phyloP scores from a whole-genome alignment of 305 asterid genomes.

The Caryopteris hybrid region DNA sequence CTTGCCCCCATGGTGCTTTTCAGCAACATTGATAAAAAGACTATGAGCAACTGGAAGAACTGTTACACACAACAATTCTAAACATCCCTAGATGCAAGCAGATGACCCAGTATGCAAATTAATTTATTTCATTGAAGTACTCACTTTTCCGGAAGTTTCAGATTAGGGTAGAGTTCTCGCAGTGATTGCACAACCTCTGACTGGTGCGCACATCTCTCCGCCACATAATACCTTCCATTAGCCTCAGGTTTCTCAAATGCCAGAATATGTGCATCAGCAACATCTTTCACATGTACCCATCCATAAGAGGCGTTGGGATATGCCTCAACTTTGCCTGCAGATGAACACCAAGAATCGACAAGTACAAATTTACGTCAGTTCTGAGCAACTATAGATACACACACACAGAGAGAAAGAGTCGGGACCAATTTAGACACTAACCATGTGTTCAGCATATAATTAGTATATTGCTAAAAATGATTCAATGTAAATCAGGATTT shows the following conservation, averaged over 20 bases:
- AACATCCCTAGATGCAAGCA: too few relatives aligned
- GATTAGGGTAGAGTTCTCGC: constrained; percentile 12
- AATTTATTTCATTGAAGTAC: too few relatives aligned
- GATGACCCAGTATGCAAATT: too few relatives aligned
- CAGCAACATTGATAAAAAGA: too few relatives aligned
- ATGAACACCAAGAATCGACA: not conserved
- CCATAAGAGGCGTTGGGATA: constrained; percentile 12
- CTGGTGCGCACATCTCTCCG: constrained; percentile 15
- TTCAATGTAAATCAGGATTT: too few relatives aligned
- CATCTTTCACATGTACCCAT: constrained; percentile 30
- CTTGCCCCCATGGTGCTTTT: too few relatives aligned
- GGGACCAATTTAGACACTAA: too few relatives aligned
- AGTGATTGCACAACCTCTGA: constrained; percentile 5
- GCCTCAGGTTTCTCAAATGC: constrained; percentile 30
- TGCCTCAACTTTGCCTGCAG: constrained; percentile 14
- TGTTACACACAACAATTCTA: too few relatives aligned
- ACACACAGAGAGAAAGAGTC: not conserved
- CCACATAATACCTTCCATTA: constrained; percentile 27
- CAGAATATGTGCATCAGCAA: constrained; percentile 24
- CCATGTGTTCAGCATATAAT: too few relatives aligned
- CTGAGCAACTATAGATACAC: not conserved
- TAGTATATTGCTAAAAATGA: too few relatives aligned
- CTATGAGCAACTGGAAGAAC: too few relatives aligned
- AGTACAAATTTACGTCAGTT: not conserved
- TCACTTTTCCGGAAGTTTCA: constrained; percentile 23